These are phyloP conservation scores for Penicillium crustosum DNA, from an alignment of 2,329 filamentous ascomycete species.

Conservation along the genomic window DNA sequence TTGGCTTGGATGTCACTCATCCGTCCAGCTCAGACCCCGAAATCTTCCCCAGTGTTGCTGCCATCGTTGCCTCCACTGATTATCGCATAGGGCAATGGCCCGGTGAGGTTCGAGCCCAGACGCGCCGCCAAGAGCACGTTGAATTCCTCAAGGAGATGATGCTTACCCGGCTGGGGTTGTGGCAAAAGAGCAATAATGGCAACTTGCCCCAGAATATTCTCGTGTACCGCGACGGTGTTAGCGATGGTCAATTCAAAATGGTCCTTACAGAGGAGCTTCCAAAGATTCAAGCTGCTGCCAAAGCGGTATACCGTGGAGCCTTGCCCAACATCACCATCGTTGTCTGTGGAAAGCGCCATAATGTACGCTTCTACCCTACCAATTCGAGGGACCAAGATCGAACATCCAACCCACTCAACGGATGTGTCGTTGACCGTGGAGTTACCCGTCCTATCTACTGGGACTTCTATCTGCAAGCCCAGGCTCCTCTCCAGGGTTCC, in stretches of 20 bases:
- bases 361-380: conserved; percentile 79
- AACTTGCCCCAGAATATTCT: conserved; percentile 69
- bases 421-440: conserved; percentile 79
- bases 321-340: conserved; percentile 67
- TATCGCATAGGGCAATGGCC: conserved; percentile 71
- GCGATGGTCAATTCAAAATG: conserved; percentile 72
- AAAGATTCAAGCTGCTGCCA: conserved; percentile 56
- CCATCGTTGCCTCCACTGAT: conserved; percentile 73
- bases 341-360: conserved; percentile 81
- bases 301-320: conserved; percentile 53
- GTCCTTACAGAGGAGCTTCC: conserved; percentile 66
- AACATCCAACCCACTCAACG: conserved; percentile 65
- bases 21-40: conserved; percentile 63
- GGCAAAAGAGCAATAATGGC: conserved; percentile 57
- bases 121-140: conserved; percentile 65
- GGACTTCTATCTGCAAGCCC: conserved; percentile 82
- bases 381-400: conserved; percentile 46
- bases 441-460: conserved; percentile 70
- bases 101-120: conserved; percentile 58
- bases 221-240: conserved; percentile 84
- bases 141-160: conserved; percentile 61
- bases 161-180: conserved; percentile 61
- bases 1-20: conserved; percentile 86
- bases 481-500: conserved; percentile 75
- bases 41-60: conserved; percentile 70